Conservation (phyloP, 148 eudicot species). For the Arbutus unedo region DNA sequence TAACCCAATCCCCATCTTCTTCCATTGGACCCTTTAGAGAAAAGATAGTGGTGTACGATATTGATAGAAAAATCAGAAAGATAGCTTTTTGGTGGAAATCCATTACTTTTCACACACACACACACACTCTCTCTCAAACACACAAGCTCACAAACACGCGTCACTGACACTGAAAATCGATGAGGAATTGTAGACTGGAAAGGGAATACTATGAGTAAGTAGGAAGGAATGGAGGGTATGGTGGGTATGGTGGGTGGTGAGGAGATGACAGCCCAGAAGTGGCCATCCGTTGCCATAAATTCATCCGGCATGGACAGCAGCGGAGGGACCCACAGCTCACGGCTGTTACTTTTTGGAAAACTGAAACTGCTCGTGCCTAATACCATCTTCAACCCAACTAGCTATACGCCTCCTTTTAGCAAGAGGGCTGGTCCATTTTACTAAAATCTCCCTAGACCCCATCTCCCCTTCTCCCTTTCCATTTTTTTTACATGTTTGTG, state of each 20-base stretch:
- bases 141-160: too few species aligned
- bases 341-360: background rate
- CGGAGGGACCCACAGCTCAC: background rate
- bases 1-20: conserved; percentile 37
- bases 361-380: background rate
- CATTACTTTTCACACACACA: too few species aligned
- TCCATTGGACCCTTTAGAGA: background rate
- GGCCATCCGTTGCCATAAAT: conserved; percentile 3
- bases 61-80: background rate
- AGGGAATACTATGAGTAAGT: too few species aligned
- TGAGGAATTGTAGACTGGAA: background rate
- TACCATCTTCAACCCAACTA: too few species aligned
- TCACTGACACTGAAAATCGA: too few species aligned
- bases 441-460: too few species aligned
- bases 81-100: background rate
- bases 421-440: too few species aligned
- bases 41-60: background rate
- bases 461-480: too few species aligned
- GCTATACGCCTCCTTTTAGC: too few species aligned
- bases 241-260: background rate
- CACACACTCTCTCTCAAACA: background rate
- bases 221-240: background rate
- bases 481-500: too few species aligned
- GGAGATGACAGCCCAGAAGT: conserved; percentile 15
- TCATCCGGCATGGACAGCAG: conserved; percentile 4